Base-by-base conservation (phyloP, 2,329 filamentous ascomycete genomes). In the Nemania sp. region DNA sequence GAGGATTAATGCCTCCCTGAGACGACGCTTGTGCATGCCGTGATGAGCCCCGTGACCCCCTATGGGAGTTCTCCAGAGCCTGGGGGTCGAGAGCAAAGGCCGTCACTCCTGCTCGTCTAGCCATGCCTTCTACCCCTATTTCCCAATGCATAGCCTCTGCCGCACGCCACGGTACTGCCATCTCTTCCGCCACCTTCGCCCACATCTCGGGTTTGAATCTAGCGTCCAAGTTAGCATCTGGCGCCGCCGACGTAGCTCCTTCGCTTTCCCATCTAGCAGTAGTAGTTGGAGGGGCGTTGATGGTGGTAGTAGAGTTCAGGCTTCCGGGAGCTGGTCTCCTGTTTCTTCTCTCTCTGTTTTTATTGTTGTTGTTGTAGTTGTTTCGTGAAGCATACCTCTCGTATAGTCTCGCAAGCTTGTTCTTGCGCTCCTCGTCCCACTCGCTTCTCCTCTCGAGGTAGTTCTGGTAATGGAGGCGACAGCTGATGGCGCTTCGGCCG, bases 81-180 rank as follows among this genome's bases (percentile, higher is more conserved):
- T 83, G 79, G 53, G 79, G 82, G 13, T 87, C 86, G 32, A 91
- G 79, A 2, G 88, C 87, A 76, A 97, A 97, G 1, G 94, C 92
- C 7, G 90, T 88, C 39, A 95, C 92, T 46, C 95, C 95, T 43
- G 94, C 94, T 60, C 94, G 89, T 63, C 90, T 86, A 49, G 93
- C 93, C 92, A 99, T 98, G 70, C 98, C 95, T 68, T 88, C 82
- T 74, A 97, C 92, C 64, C 94, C 94, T 57, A 99, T 82, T 72
- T 96, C 90, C 94, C 95, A 99, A 77, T 98, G 95, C 93, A 97
- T 97, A 4, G 92, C 93, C 77, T 99, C 94, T 49, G 91, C 94
- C 17, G 95, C 92, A 71, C 95, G 86, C 94, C 94, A 98, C 37
- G 94, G 95, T 59, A 97, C 89, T 32, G 88, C 88, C 88, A 99